Conservation (phyloP, 2,329 filamentous ascomycete genomes). For the Pseudogymnoascus sp. region DNA sequence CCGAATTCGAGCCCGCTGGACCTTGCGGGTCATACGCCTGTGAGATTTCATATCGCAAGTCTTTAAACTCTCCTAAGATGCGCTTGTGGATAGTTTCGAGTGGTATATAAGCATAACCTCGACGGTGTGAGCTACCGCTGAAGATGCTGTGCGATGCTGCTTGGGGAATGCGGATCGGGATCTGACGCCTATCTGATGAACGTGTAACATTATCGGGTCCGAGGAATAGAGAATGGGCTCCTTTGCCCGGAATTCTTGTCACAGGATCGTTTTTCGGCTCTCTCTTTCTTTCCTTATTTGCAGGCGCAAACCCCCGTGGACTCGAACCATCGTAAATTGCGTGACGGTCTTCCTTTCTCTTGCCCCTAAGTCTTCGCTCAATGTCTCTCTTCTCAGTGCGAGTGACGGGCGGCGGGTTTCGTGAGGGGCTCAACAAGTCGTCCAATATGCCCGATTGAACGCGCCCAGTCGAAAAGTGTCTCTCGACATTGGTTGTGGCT, state of each 20-base stretch:
- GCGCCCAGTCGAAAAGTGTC: constrained; percentile 2
- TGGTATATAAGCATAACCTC: neutral
- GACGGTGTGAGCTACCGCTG: neutral
- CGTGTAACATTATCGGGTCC: neutral
- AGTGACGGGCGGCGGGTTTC: neutral
- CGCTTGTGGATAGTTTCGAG: neutral
- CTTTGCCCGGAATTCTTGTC: neutral
- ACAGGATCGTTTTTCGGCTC: neutral
- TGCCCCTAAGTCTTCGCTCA: neutral
- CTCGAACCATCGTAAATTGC: neutral
- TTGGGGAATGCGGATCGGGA: neutral
- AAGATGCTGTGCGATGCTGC: neutral
- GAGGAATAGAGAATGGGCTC: neutral
- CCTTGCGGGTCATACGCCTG: neutral
- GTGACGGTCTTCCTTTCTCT: neutral
- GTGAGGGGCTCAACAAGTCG: neutral
- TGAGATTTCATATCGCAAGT: neutral
- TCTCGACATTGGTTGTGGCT: constrained; percentile 7
- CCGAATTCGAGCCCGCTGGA: neutral
- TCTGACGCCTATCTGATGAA: neutral
- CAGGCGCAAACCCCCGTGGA: neutral
- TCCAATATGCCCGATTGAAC: constrained; percentile 10
- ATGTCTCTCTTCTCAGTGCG: neutral
- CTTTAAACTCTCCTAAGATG: neutral
- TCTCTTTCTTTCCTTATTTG: neutral